Evolutionary conservation across 108 stramenopile genomes (phyloP), one percentile per base, ranked within the genome.

Genomic region (Seminavis robusta): DNA sequence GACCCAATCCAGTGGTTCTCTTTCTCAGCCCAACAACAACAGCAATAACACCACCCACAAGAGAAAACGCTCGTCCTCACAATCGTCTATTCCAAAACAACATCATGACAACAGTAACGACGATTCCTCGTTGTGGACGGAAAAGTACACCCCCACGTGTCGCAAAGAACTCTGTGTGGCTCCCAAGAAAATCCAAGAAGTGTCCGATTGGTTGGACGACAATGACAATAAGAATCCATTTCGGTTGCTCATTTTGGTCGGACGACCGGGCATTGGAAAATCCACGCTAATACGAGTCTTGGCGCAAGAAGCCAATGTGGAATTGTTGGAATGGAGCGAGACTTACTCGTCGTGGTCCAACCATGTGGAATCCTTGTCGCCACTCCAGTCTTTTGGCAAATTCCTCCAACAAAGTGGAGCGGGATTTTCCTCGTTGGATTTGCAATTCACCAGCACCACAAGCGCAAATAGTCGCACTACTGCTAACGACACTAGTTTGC

Each of bases 181-280:
- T 20, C 86, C 92, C 33, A 88, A 89, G 61, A 89, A 89, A 60
- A 73, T 93, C 10, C 75, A 83, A 30, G 75, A 87, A 60, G 66
- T 89, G 8, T 38, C 47, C 4, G 8, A 59, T 1, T 93, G 83
- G 80, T 33, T 92, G 5, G 23, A 56, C 16, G 55, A 69, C 0
- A 27, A 43, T 33, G 56, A 56, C 30, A 44, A 50, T 15, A 67
- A 25, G 33, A 31, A 37, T 55, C 1, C 29, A 6, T 21, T 25
- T 13, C 81, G 73, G 47, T 33, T 92, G 54, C 57, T 89, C 52
- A 69, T 93, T 16, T 54, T 89, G 61, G 83, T 88, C 1, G 92
- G 92, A 43, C 68, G 67, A 44, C 86, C 88, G 19, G 92, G 92
- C 10, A 62, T 83, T 24, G 92, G 92, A 17, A 93, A 93, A 50